Percentiles rank a stretch among this genome's conserved stretches.
Conservation (phyloP, 2,329 filamentous ascomycete species). For the Colletotrichum camelliae region DNA sequence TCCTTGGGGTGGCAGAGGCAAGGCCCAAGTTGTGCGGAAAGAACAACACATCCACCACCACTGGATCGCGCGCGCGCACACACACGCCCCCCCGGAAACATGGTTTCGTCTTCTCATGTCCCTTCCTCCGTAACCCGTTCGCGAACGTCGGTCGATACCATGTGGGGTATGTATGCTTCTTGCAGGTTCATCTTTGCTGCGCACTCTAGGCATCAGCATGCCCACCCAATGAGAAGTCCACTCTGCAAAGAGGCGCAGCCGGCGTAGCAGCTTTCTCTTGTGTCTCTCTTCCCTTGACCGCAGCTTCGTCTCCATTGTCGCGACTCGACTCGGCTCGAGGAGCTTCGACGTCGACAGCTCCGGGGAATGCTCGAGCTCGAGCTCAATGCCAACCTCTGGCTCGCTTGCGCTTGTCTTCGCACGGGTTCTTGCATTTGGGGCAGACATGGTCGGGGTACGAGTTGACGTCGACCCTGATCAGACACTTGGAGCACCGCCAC, state of each 20-base stretch:
- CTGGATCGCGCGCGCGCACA: background rate
- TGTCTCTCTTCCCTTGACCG: background rate
- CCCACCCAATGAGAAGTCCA: background rate
- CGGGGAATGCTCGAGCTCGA: background rate
- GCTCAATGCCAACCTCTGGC: conserved; percentile 19
- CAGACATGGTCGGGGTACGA: conserved; percentile 47
- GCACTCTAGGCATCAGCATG: conserved; percentile 1
- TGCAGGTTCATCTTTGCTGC: background rate
- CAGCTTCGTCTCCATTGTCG: background rate
- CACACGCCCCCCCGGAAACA: background rate
- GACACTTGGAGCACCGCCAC: conserved; percentile 62
- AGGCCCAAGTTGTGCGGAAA: background rate
- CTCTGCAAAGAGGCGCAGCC: background rate
- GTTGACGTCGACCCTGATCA: conserved; percentile 48
- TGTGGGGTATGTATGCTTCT: conserved; percentile 6
- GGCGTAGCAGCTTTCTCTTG: background rate
- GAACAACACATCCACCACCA: background rate
- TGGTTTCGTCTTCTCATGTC: conserved; percentile 5
- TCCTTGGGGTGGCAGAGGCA: background rate
- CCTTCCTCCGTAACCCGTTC: background rate
- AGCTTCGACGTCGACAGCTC: background rate
- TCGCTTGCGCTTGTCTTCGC: conserved; percentile 47
- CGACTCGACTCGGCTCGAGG: background rate
- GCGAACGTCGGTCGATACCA: background rate
- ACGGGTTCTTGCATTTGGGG: conserved; percentile 48